phyloP scores from a whole-genome alignment of 78 protist species.

The Tieghemostelium lacteum region DNA sequence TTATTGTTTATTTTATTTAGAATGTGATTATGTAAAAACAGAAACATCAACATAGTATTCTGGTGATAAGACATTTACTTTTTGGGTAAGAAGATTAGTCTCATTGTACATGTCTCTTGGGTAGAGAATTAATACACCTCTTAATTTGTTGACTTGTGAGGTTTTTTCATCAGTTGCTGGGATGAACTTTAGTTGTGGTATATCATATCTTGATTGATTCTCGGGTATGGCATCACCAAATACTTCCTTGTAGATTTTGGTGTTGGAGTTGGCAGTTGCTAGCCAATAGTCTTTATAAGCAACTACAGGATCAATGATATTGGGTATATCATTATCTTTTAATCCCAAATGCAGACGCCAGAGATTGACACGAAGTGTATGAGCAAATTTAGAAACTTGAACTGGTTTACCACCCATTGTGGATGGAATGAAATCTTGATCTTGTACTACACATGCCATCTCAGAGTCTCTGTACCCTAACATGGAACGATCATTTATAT shows the following conservation, averaged over 20 bases:
- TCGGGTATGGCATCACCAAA: constrained; percentile 49
- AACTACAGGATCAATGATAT: constrained; percentile 48
- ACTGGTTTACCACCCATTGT: constrained; percentile 62
- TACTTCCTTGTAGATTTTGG: constrained; percentile 52
- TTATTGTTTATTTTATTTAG: not conserved
- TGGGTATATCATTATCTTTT: not conserved
- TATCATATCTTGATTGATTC: constrained; percentile 22
- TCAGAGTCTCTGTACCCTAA: constrained; percentile 81
- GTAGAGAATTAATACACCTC: constrained; percentile 46
- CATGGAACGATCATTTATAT: constrained; percentile 89
- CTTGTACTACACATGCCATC: constrained; percentile 15
- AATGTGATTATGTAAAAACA: constrained; percentile 2
- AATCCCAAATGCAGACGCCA: constrained; percentile 66
- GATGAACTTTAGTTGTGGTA: not conserved
- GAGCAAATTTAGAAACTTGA: constrained; percentile 23
- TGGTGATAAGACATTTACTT: constrained; percentile 14
- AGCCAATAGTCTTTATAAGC: constrained; percentile 33
- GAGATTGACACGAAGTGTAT: constrained; percentile 30
- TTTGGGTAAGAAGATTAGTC: constrained; percentile 1
- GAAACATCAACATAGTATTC: constrained; percentile 49
- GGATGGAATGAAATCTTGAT: not conserved
- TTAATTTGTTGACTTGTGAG: not conserved
- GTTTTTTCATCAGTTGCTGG: not conserved
- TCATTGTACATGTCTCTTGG: constrained; percentile 46
- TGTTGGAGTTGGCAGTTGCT: constrained; percentile 21